Conservation (phyloP, 768 basidiomycete species). For the Fibroporia radiculosa region DNA sequence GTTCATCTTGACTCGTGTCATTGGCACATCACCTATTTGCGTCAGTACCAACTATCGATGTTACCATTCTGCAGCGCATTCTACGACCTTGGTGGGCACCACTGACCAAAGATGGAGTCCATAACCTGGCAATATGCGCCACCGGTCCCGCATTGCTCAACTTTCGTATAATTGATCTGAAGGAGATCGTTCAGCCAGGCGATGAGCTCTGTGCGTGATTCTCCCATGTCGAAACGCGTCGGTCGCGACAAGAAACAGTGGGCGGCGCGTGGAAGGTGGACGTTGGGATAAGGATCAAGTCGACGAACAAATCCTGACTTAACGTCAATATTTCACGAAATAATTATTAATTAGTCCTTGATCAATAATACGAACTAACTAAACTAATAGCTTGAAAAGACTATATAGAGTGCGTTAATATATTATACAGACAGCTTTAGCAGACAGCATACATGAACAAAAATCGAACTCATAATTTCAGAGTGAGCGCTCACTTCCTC, state of each 20-base stretch:
- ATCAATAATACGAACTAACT: too few relatives aligned
- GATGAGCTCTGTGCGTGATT: conserved; percentile 81
- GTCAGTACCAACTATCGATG: conserved; percentile 6
- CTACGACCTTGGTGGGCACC: neutral
- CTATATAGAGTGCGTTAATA: too few relatives aligned
- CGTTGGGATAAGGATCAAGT: too few relatives aligned
- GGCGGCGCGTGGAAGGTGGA: conserved; percentile 18
- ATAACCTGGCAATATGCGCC: conserved; percentile 93
- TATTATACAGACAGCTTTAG: too few relatives aligned
- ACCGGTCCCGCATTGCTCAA: conserved; percentile 88
- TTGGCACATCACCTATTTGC: conserved; percentile 76
- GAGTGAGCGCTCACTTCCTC: too few relatives aligned
- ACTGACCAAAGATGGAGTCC: conserved; percentile 87
- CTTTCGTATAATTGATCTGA: conserved; percentile 83
- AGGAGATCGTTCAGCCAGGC: conserved; percentile 94
- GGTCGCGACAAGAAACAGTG: too few relatives aligned
- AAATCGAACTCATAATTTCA: too few relatives aligned
- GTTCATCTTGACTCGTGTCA: conserved; percentile 90
- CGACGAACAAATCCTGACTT: too few relatives aligned
- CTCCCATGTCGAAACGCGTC: conserved; percentile 38
- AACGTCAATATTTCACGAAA: too few relatives aligned
- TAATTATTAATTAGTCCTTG: too few relatives aligned
- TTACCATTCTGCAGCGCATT: neutral
- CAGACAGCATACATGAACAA: too few relatives aligned
- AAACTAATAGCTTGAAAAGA: too few relatives aligned